phyloP scores from a whole-genome alignment of 345 rosid genomes.

The Hypericum perforatum region DNA sequence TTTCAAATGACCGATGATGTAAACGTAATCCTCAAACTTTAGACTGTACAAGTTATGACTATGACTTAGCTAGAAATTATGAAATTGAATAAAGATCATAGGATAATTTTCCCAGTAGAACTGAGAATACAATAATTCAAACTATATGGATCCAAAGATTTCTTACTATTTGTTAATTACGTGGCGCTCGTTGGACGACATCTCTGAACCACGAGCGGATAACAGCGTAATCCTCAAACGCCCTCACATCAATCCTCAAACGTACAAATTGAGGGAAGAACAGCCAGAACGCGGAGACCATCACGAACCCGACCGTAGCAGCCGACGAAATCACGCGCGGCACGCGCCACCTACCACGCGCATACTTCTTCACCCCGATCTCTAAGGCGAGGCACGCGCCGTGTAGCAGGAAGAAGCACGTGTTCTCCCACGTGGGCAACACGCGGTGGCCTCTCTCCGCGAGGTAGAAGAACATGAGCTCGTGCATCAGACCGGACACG shows the following conservation, averaged over 20 bases:
- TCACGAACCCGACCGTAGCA: conserved; percentile 9
- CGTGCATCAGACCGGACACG: conserved; percentile 25
- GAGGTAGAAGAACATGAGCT: conserved; percentile 23
- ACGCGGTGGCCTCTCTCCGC: conserved; percentile 5
- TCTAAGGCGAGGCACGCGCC: conserved; percentile 12
- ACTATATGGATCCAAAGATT: too few relatives aligned
- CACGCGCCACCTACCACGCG: conserved; percentile 2
- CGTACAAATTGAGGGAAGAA: conserved; percentile 16
- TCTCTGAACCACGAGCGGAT: background rate
- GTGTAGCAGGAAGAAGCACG: conserved; percentile 21
- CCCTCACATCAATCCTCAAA: conserved; percentile 10
- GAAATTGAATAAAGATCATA: too few relatives aligned
- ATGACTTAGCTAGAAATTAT: too few relatives aligned
- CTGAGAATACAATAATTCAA: too few relatives aligned
- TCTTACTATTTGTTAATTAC: too few relatives aligned
- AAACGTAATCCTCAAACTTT: too few relatives aligned
- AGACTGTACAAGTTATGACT: too few relatives aligned
- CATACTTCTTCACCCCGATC: conserved; percentile 9
- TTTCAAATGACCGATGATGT: too few relatives aligned
- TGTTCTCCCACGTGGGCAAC: conserved; percentile 22
- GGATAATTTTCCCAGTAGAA: too few relatives aligned
- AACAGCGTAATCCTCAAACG: conserved; percentile 9
- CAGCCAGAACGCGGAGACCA: conserved; percentile 17
- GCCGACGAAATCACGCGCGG: conserved; percentile 11
- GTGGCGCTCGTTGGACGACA: too few relatives aligned